Evolutionary conservation across 179 eudicot species (phyloP).

Genomic region (Patellifolia procumbens): DNA sequence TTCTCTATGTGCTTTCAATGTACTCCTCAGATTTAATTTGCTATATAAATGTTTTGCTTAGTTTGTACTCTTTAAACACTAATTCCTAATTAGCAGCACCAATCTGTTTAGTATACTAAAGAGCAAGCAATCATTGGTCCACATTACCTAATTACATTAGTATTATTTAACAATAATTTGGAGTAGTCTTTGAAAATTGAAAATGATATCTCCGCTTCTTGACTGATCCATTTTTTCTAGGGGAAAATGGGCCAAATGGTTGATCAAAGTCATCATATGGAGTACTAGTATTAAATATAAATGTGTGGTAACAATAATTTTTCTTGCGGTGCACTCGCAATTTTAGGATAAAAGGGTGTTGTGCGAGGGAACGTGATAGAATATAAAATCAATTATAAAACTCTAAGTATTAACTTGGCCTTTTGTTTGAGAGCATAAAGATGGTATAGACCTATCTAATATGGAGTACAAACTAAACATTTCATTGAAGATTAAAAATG

Average conservation of each 20-base stretch:
- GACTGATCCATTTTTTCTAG: not conserved
- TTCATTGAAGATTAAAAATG: no score
- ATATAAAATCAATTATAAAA: no score
- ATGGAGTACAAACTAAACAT: no score
- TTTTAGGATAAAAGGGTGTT: no score
- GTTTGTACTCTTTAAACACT: conserved; percentile 3
- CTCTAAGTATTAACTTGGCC: no score
- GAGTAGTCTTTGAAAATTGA: not conserved
- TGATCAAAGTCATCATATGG: not conserved
- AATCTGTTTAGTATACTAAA: not conserved
- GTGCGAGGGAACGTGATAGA: no score
- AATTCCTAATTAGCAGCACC: not conserved
- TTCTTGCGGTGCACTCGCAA: no score
- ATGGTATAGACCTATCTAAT: no score
- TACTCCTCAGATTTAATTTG: conserved; percentile 17
- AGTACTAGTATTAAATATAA: no score
- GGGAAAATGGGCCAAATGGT: not conserved
- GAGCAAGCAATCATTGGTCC: conserved; percentile 25
- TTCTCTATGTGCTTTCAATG: conserved; percentile 19
- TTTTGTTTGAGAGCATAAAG: no score
- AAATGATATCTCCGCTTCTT: not conserved
- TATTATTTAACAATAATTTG: not conserved
- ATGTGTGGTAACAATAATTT: no score
- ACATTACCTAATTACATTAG: conserved; percentile 3
- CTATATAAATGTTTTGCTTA: not conserved